Evolutionary conservation across 2,329 filamentous ascomycete species (phyloP).

Genomic region (Diplodia seriata): DNA sequence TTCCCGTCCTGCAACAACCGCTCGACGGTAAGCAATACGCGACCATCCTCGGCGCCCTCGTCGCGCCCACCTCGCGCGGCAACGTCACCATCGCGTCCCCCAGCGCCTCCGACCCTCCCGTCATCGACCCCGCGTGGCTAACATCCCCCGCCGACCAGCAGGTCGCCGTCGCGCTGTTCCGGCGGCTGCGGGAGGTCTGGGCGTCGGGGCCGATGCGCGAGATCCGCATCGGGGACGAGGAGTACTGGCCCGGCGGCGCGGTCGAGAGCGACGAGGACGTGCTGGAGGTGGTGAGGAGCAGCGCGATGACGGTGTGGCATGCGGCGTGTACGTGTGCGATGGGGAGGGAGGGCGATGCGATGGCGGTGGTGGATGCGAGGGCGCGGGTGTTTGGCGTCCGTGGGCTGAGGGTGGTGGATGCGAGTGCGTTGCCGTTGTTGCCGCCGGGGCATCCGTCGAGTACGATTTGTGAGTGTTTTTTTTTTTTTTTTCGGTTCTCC

Average conservation of each 20-base stretch:
- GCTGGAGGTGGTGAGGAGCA: conserved; percentile 35
- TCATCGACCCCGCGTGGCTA: conserved; percentile 48
- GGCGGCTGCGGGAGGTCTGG: conserved; percentile 42
- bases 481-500: no score
- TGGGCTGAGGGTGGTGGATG: conserved; percentile 50
- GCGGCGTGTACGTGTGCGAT: conserved; percentile 48
- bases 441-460: conserved; percentile 40
- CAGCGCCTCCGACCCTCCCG: conserved; percentile 34
- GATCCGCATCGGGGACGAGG: conserved; percentile 38
- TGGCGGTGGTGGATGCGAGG: conserved; percentile 48
- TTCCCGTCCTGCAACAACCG: conserved; percentile 38
- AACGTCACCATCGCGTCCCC: conserved; percentile 43
- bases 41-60: conserved; percentile 41
- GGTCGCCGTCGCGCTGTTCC: conserved; percentile 43
- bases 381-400: conserved; percentile 48
- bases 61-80: conserved; percentile 46
- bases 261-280: conserved; percentile 41
- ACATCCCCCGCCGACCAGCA: conserved; percentile 42
- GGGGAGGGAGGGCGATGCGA: conserved; percentile 41
- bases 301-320: conserved; percentile 45
- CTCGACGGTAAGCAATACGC: conserved; percentile 44
- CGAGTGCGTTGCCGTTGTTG: conserved; percentile 42
- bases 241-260: conserved; percentile 41
- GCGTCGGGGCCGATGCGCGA: conserved; percentile 39
- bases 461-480: background rate